These are phyloP conservation scores for Plasmopara halstedii DNA, from an alignment of 352 stramenopile species.

Conservation along the genomic window DNA sequence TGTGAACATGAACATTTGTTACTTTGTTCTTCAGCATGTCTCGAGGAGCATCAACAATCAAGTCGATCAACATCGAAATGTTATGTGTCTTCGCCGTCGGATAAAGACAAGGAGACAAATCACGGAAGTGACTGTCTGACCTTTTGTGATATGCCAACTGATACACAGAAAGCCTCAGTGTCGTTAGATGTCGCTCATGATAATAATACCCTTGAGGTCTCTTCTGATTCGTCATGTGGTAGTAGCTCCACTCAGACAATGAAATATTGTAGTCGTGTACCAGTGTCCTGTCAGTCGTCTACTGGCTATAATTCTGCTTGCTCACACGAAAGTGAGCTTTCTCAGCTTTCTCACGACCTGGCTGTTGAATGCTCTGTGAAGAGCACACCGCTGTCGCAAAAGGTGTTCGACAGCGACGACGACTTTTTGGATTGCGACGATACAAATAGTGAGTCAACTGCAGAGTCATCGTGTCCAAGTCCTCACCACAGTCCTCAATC, in stretches of 20 bases:
- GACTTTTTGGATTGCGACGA: conserved; percentile 66
- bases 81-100: conserved; percentile 7
- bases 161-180: conserved; percentile 10
- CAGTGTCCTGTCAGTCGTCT: conserved; percentile 12
- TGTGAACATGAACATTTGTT: conserved; percentile 23
- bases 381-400: conserved; percentile 6
- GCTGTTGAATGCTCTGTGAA: conserved; percentile 6
- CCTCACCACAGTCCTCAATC: conserved; percentile 36
- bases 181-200: conserved; percentile 6
- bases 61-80: neutral
- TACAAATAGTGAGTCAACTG: conserved; percentile 66
- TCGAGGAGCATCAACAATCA: neutral
- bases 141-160: conserved; percentile 5
- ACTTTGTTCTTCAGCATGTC: conserved; percentile 5
- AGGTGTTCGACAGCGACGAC: conserved; percentile 36
- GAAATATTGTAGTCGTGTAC: neutral
- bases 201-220: conserved; percentile 10
- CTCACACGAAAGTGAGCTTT: conserved; percentile 7
- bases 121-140: neutral
- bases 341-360: conserved; percentile 10
- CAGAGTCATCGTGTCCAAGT: conserved; percentile 66
- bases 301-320: conserved; percentile 1
- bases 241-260: conserved; percentile 6
- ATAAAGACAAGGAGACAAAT: conserved; percentile 8
- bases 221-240: conserved; percentile 11